These are phyloP conservation scores for Backusella westeae DNA, from an alignment of 192 early-diverging fungal species.

Conservation along the genomic window DNA sequence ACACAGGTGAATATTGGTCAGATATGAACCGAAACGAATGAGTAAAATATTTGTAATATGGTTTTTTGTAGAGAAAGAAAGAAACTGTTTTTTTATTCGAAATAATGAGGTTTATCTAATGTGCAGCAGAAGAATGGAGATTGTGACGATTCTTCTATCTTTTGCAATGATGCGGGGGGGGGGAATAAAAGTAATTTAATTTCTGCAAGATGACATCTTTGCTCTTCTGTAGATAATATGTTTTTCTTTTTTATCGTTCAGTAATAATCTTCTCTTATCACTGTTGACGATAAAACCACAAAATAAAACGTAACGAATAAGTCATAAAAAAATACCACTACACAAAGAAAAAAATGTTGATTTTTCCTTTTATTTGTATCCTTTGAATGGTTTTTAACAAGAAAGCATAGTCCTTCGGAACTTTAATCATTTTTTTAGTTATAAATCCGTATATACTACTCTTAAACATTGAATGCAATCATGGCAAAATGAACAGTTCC, in stretches of 20 bases:
- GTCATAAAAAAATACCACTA: not conserved
- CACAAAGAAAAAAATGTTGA: not conserved
- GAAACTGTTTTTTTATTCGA: too few species aligned
- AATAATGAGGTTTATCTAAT: too few species aligned
- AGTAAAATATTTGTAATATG: too few species aligned
- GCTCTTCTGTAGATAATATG: too few species aligned
- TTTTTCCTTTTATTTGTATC: not conserved
- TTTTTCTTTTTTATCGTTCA: too few species aligned
- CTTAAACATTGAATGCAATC: not conserved
- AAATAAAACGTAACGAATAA: not conserved
- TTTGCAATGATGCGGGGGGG: too few species aligned
- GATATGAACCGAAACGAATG: not conserved
- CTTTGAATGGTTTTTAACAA: not conserved
- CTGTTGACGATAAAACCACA: not conserved
- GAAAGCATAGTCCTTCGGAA: not conserved
- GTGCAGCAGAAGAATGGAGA: too few species aligned
- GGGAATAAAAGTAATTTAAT: too few species aligned
- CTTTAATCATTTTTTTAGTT: not conserved
- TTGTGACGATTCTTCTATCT: too few species aligned
- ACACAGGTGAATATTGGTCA: not conserved
- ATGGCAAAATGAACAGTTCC: not conserved
- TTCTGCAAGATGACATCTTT: too few species aligned
- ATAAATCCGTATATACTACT: not conserved
- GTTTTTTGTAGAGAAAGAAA: too few species aligned
- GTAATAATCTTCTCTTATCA: not conserved